phyloP scores from a whole-genome alignment of 495 filamentous ascomycete genomes.

The Evansstolkia leycettana region DNA sequence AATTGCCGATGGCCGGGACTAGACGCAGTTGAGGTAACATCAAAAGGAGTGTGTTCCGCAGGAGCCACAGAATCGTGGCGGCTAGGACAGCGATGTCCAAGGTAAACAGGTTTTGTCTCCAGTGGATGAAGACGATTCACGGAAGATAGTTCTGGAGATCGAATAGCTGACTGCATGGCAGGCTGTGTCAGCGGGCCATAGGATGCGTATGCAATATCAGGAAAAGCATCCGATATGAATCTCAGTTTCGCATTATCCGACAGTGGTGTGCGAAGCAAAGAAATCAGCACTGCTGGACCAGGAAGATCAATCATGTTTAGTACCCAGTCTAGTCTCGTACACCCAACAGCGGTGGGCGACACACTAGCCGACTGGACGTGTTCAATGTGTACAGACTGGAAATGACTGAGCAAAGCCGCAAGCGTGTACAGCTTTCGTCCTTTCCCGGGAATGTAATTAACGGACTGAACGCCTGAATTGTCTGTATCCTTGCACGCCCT shows the following conservation, averaged over 20 bases:
- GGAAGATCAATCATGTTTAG: slow-evolving; percentile 60
- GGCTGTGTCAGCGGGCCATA: too few relatives aligned
- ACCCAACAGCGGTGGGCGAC: slow-evolving; percentile 5
- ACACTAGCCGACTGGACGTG: slow-evolving; percentile 15
- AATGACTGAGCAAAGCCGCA: slow-evolving; percentile 54
- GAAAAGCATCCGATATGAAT: slow-evolving; percentile 48
- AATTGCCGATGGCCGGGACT: neutral
- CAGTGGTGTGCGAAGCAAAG: slow-evolving; percentile 31
- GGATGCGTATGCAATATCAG: slow-evolving; percentile 12
- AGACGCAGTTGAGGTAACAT: slow-evolving; percentile 15
- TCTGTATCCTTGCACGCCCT: slow-evolving; percentile 36
- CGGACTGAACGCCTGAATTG: neutral
- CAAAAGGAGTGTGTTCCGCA: too few relatives aligned
- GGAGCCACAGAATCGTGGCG: too few relatives aligned
- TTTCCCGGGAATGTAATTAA: slow-evolving; percentile 1
- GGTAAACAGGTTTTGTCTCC: too few relatives aligned
- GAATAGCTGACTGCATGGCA: too few relatives aligned
- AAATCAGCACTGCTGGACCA: slow-evolving; percentile 33
- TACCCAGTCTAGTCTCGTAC: slow-evolving; percentile 44
- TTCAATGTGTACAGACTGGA: slow-evolving; percentile 45
- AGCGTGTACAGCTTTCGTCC: slow-evolving; percentile 45
- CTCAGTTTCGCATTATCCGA: slow-evolving; percentile 44
- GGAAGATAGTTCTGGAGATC: too few relatives aligned
- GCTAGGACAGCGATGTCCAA: too few relatives aligned
- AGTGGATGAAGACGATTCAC: too few relatives aligned